Percentiles rank a stretch among this genome's conserved stretches.
phyloP scores from a whole-genome alignment of 163 green algal species.

The Chlorella variabilis region DNA sequence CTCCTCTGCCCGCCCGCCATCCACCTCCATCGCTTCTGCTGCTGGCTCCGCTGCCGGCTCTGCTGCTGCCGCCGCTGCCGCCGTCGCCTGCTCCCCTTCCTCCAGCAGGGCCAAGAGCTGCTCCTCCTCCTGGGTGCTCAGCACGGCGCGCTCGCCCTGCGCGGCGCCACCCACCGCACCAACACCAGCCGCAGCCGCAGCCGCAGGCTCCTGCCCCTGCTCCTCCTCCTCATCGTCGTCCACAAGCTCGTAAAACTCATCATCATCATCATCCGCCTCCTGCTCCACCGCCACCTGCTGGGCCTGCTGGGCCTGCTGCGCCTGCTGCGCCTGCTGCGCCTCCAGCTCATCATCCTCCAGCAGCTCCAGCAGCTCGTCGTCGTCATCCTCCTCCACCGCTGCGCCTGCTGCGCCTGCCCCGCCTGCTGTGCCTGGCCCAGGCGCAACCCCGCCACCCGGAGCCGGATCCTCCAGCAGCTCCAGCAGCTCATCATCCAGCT shows the following conservation, averaged over 20 bases:
- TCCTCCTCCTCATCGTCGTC: background rate
- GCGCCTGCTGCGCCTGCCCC: background rate
- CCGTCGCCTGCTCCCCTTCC: no score
- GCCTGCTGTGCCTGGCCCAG: slow-evolving; percentile 2
- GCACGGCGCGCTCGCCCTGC: no score
- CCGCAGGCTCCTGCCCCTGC: background rate
- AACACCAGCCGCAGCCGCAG: background rate
- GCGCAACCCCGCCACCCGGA: background rate
- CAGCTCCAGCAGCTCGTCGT: slow-evolving; percentile 33
- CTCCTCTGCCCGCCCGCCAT: background rate
- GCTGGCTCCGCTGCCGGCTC: no score
- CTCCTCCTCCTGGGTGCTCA: no score
- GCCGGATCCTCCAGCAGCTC: slow-evolving; percentile 20
- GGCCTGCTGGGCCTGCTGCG: background rate
- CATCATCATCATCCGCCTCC: background rate
- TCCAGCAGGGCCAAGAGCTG: background rate
- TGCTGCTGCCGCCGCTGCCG: no score
- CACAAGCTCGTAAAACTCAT: no score
- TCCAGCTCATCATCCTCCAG: background rate
- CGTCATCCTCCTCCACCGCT: background rate
- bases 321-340: background rate
- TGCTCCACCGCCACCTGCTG: background rate
- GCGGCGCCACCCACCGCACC: background rate
- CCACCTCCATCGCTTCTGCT: no score
- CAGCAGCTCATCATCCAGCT: slow-evolving; percentile 24